Conservation (phyloP, 495 filamentous ascomycete genomes). For the Thermochaetoides thermophila region DNA sequence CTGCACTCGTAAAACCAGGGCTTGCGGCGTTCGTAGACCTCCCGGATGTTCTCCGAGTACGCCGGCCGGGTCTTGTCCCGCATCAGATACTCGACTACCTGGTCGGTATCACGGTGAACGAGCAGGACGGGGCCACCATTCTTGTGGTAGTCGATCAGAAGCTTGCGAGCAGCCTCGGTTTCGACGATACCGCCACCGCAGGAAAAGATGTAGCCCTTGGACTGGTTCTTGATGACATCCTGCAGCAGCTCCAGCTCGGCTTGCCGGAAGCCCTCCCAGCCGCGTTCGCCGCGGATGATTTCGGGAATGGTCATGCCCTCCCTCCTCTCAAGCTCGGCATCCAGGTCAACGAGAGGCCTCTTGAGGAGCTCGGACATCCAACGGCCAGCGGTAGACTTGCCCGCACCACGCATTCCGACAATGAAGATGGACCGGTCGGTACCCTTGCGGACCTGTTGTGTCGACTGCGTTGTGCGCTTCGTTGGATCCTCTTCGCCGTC, state of each 20-base stretch:
- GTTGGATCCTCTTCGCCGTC: slow-evolving; percentile 51
- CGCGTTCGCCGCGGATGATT: slow-evolving; percentile 53
- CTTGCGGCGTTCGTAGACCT: slow-evolving; percentile 81
- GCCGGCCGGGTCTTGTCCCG: slow-evolving; percentile 85
- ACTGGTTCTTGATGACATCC: slow-evolving; percentile 54
- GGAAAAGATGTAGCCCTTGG: slow-evolving; percentile 70
- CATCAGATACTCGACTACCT: slow-evolving; percentile 80
- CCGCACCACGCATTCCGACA: slow-evolving; percentile 94
- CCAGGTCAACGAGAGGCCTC: slow-evolving; percentile 72
- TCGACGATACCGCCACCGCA: slow-evolving; percentile 93
- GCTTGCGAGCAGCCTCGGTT: slow-evolving; percentile 60
- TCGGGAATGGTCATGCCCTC: slow-evolving; percentile 67
- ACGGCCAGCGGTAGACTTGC: slow-evolving; percentile 83
- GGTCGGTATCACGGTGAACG: slow-evolving; percentile 73
- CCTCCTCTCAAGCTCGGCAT: slow-evolving; percentile 63
- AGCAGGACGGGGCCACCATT: slow-evolving; percentile 78
- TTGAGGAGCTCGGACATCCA: slow-evolving; percentile 66
- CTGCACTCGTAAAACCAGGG: slow-evolving; percentile 89
- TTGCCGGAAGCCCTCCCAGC: slow-evolving; percentile 81
- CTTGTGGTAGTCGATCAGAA: slow-evolving; percentile 59
- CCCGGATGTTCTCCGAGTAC: slow-evolving; percentile 85
- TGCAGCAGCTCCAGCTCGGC: slow-evolving; percentile 65
- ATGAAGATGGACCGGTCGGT: slow-evolving; percentile 63
- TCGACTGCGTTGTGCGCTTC: too few species aligned
- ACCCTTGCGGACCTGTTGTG: slow-evolving; percentile 17